Conservation (phyloP, 805 yeast genomes). For the Priceomyces medius region DNA sequence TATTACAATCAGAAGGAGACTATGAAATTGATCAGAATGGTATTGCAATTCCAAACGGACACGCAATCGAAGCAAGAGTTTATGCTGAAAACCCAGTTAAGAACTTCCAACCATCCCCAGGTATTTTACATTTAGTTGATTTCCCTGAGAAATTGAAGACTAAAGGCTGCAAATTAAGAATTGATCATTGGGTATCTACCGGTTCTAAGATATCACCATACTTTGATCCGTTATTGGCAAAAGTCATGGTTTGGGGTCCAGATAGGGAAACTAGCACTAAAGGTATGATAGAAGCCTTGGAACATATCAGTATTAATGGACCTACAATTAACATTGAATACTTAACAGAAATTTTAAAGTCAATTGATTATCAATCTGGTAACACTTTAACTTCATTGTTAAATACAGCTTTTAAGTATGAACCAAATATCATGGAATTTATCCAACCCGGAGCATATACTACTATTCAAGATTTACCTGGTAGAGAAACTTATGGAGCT, state of each 20-base stretch:
- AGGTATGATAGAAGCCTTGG: conserved; percentile 74
- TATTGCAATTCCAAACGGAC: conserved; percentile 75
- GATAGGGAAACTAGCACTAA: conserved; percentile 81
- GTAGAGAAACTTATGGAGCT: conserved; percentile 76
- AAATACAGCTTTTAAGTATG: conserved; percentile 75
- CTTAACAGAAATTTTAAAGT: conserved; percentile 77
- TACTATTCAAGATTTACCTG: conserved; percentile 95
- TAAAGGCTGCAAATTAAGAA: conserved; percentile 95
- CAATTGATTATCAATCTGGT: conserved; percentile 77
- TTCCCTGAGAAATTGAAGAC: too few relatives aligned
- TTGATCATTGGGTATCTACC: conserved; percentile 89
- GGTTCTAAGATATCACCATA: conserved; percentile 89
- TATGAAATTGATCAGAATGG: too few relatives aligned
- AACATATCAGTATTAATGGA: conserved; percentile 85
- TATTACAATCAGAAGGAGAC: conserved; percentile 67
- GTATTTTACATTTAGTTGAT: conserved; percentile 77
- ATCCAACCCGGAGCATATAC: conserved; percentile 74
- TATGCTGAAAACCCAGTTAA: conserved; percentile 97
- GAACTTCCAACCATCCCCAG: conserved; percentile 95
- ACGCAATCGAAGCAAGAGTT: conserved; percentile 93
- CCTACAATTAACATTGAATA: conserved; percentile 89
- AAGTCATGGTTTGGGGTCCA: conserved; percentile 90
- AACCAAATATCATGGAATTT: conserved; percentile 82
- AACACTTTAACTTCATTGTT: conserved; percentile 86
- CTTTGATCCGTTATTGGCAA: conserved; percentile 94